Conservation (phyloP, 805 yeast genomes). For the Kregervanrija fluxuum region DNA sequence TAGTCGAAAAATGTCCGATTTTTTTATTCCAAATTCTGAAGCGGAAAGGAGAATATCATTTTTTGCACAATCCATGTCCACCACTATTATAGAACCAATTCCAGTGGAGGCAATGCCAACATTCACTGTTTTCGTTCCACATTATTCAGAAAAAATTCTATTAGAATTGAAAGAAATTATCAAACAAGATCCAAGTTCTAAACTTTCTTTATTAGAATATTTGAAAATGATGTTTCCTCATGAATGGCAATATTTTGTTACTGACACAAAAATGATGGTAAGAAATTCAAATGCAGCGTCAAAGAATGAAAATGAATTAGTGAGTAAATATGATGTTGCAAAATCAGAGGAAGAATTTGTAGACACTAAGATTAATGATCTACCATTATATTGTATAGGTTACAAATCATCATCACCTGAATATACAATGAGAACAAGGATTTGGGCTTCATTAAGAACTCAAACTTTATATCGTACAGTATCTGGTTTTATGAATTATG, state of each 20-base stretch:
- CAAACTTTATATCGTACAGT: conserved; percentile 81
- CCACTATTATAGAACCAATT: conserved; percentile 40
- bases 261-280: conserved; percentile 56
- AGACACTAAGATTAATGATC: conserved; percentile 44
- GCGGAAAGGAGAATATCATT: conserved; percentile 46
- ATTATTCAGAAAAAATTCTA: conserved; percentile 43
- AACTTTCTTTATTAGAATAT: conserved; percentile 65
- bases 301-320: conserved; percentile 3
- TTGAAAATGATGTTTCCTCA: conserved; percentile 60
- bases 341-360: conserved; percentile 28
- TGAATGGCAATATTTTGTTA: conserved; percentile 79
- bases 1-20: conserved; percentile 30
- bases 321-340: conserved; percentile 20
- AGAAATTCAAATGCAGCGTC: conserved; percentile 4
- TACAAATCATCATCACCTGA: conserved; percentile 61
- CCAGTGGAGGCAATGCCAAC: conserved; percentile 42
- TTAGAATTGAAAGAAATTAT: conserved; percentile 39
- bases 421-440: conserved; percentile 61
- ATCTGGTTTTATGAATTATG: conserved; percentile 77
- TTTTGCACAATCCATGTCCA: conserved; percentile 46
- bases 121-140: conserved; percentile 46
- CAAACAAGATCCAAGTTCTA: conserved; percentile 37
- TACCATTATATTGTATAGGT: conserved; percentile 69
- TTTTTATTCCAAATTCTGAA: conserved; percentile 38
- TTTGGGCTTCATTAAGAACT: conserved; percentile 81